Conservation (phyloP, 495 filamentous ascomycete genomes). For the Penicillium samsonianum region DNA sequence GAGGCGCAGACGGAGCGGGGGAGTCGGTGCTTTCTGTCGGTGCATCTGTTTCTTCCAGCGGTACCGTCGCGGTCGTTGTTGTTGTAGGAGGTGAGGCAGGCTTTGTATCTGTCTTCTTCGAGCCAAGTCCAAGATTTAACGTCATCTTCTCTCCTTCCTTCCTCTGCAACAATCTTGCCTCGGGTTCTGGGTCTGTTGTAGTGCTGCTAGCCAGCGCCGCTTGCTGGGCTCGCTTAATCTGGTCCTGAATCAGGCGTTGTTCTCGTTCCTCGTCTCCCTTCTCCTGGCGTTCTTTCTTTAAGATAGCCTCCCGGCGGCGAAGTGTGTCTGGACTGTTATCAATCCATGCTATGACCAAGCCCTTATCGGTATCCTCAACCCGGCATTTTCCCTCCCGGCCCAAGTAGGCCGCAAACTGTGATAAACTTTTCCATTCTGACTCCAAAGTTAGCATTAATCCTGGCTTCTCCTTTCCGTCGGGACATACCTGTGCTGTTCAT, state of each 20-base stretch:
- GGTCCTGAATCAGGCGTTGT: conserved; percentile 72
- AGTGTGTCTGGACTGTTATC: conserved; percentile 87
- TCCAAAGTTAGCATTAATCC: neutral
- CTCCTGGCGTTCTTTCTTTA: conserved; percentile 81
- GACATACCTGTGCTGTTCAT: conserved; percentile 77
- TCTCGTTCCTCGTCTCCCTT: conserved; percentile 89
- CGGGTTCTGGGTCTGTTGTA: conserved; percentile 44
- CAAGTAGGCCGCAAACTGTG: conserved; percentile 84
- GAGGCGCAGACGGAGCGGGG: conserved; percentile 26
- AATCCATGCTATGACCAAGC: conserved; percentile 83
- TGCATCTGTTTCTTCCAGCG: conserved; percentile 20
- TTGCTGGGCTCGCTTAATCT: conserved; percentile 71
- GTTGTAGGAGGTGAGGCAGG: conserved; percentile 30
- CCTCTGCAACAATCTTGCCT: conserved; percentile 58
- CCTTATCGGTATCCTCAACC: conserved; percentile 86
- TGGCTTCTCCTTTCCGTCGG: neutral
- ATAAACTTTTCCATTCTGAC: conserved; percentile 71
- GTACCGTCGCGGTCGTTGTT: conserved; percentile 13
- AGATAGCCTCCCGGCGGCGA: conserved; percentile 72
- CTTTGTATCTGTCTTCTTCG: conserved; percentile 36
- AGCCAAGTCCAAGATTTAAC: conserved; percentile 63
- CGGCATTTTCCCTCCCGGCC: conserved; percentile 80
- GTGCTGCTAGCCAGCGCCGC: conserved; percentile 26
- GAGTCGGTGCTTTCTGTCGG: conserved; percentile 28
- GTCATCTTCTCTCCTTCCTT: conserved; percentile 83